Evolutionary conservation across 1,284 basidiomycete species (phyloP).

Genomic region (Rhodofomes roseus): DNA sequence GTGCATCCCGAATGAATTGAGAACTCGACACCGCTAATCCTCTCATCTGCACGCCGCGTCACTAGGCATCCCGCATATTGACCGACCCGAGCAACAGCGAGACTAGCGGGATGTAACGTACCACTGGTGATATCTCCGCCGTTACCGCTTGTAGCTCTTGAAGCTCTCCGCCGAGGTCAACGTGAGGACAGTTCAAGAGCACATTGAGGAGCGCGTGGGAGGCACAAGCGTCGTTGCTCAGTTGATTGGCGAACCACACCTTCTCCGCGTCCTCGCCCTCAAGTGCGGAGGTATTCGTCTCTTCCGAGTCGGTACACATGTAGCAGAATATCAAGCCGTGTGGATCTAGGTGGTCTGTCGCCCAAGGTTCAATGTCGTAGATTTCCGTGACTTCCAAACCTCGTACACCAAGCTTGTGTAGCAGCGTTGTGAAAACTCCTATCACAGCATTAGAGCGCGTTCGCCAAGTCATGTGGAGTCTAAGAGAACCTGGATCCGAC

Average conservation of each 20-base stretch:
- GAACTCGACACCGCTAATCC: conserved; percentile 57
- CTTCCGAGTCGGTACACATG: conserved; percentile 41
- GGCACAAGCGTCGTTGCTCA: conserved; percentile 62
- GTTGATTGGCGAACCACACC: conserved; percentile 65
- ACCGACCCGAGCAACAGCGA: background rate
- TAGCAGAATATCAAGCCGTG: conserved; percentile 58
- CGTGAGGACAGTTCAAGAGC: conserved; percentile 47
- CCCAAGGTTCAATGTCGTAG: conserved; percentile 60
- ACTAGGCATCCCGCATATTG: background rate
- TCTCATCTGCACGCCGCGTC: conserved; percentile 44
- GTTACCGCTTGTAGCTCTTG: conserved; percentile 46
- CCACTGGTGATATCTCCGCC: conserved; percentile 50
- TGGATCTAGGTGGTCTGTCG: conserved; percentile 50
- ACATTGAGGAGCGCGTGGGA: conserved; percentile 60
- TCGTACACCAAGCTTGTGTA: conserved; percentile 46
- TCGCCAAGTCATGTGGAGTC: background rate
- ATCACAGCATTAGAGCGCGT: background rate
- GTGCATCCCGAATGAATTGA: conserved; percentile 44
- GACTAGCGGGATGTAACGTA: conserved; percentile 27
- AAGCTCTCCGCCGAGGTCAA: conserved; percentile 46
- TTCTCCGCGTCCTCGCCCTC: conserved; percentile 49
- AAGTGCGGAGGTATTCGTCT: conserved; percentile 38
- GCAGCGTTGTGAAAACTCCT: conserved; percentile 58
- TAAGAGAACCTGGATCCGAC: conserved; percentile 50
- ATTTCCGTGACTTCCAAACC: conserved; percentile 53